Percentiles rank a stretch among this genome's conserved stretches.
Evolutionary conservation across 148 eudicot species (phyloP).

Genomic region (Vaccinium macrocarpon): DNA sequence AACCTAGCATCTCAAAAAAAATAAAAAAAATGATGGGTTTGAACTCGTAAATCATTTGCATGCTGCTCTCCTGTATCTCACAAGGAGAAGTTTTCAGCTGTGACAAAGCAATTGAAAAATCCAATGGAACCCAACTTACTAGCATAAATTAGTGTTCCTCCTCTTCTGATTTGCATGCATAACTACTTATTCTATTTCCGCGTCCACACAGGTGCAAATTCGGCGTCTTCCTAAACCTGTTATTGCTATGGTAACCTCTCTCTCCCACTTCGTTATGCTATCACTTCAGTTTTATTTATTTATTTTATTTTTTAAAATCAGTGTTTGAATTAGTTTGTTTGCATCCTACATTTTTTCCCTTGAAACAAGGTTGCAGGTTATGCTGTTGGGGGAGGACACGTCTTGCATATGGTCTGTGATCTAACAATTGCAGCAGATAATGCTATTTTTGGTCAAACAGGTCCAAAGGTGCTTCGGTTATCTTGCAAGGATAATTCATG

Average conservation of each 20-base stretch:
- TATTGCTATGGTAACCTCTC: constrained; percentile 76
- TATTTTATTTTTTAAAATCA: too few relatives aligned
- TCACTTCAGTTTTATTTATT: neutral
- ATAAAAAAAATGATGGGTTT: neutral
- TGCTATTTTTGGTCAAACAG: constrained; percentile 94
- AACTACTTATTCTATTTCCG: neutral
- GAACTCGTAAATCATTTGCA: neutral
- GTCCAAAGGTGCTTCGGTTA: constrained; percentile 67
- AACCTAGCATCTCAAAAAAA: neutral
- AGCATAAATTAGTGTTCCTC: neutral
- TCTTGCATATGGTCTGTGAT: constrained; percentile 96
- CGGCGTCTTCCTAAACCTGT: constrained; percentile 97
- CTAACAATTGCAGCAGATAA: constrained; percentile 96
- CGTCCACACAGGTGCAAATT: constrained; percentile 64
- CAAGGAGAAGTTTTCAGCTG: neutral
- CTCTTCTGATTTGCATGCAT: neutral
- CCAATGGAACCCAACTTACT: constrained; percentile 2
- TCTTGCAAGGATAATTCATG: neutral
- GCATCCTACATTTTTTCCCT: neutral
- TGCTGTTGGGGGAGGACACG: constrained; percentile 97
- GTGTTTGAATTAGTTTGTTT: neutral
- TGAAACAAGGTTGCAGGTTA: constrained; percentile 87
- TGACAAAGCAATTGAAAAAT: neutral
- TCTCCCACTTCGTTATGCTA: neutral
- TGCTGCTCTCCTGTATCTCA: neutral